phyloP scores from a whole-genome alignment of 2,329 filamentous ascomycete species.

The Fusarium torreyae region DNA sequence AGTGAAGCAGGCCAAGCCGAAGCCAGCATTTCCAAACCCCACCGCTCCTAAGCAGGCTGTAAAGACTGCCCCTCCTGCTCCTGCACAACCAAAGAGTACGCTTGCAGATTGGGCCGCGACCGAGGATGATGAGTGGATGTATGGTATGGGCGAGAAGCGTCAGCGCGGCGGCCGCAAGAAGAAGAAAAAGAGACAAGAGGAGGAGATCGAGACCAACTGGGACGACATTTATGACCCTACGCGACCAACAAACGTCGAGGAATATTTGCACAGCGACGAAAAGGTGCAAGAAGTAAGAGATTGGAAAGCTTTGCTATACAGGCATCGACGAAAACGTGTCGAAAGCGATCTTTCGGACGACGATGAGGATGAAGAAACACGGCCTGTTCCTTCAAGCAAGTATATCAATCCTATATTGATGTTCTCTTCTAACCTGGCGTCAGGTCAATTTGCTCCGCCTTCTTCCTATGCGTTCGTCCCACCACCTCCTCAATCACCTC shows the following conservation, averaged over 20 bases:
- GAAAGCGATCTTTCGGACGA: constrained; percentile 56
- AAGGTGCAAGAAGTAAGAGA: constrained; percentile 84
- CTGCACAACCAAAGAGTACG: constrained; percentile 72
- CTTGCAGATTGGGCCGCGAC: constrained; percentile 86
- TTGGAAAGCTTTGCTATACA: constrained; percentile 88
- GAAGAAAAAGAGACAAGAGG: constrained; percentile 74
- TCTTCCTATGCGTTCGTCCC: constrained; percentile 70
- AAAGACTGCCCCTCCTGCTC: constrained; percentile 51
- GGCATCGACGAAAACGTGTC: constrained; percentile 69
- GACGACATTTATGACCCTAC: constrained; percentile 91
- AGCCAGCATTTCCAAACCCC: constrained; percentile 70
- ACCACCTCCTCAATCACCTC: constrained; percentile 66
- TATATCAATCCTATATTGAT: background rate
- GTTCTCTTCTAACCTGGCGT: constrained; percentile 36
- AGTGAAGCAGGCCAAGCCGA: constrained; percentile 70
- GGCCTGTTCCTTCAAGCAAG: constrained; percentile 55
- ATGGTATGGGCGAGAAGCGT: constrained; percentile 73
- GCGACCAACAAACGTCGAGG: constrained; percentile 85
- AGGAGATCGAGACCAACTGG: constrained; percentile 80
- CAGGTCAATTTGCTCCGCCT: constrained; percentile 74
- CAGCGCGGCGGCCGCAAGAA: constrained; percentile 85
- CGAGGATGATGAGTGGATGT: constrained; percentile 86
- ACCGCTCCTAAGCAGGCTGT: constrained; percentile 54
- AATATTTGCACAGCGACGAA: constrained; percentile 88
- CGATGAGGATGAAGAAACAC: constrained; percentile 57